Percentiles rank a stretch among this genome's conserved stretches.
Evolutionary conservation across 148 eudicot species (phyloP).

Genomic region (Amaranthus hypochondriacus): DNA sequence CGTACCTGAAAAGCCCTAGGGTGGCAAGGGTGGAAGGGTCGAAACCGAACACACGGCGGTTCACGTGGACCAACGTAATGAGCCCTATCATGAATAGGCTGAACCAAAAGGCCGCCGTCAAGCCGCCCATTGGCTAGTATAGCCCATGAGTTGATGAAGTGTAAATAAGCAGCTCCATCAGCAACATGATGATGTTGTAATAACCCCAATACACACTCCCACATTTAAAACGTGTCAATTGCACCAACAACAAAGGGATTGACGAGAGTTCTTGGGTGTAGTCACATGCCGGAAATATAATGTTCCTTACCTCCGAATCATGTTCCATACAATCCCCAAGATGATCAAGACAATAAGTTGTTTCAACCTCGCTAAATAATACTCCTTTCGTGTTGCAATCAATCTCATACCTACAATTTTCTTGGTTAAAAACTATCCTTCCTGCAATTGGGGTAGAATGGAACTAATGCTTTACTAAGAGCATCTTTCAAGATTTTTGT

Average conservation of each 20-base stretch:
- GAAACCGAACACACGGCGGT: not conserved
- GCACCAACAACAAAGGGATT: conserved; percentile 14
- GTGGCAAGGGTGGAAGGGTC: conserved; percentile 6
- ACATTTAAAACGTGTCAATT: conserved; percentile 15
- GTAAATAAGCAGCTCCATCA: conserved; percentile 7
- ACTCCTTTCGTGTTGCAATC: conserved; percentile 10
- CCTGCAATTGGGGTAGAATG: conserved; percentile 18
- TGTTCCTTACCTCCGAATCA: not conserved
- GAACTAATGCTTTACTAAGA: conserved; percentile 15
- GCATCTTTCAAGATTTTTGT: conserved; percentile 12
- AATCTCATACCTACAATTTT: not conserved
- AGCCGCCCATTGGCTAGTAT: not conserved
- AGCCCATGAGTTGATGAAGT: conserved; percentile 2
- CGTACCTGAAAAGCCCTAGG: no score
- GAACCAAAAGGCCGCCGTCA: not conserved
- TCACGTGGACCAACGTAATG: conserved; percentile 2
- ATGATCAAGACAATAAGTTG: not conserved
- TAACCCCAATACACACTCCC: conserved; percentile 17
- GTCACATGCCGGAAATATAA: conserved; percentile 17
- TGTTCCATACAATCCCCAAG: conserved; percentile 3
- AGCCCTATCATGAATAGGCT: conserved; percentile 1
- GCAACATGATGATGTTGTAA: conserved; percentile 13
- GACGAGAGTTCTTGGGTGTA: not conserved
- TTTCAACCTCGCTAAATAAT: conserved; percentile 15
- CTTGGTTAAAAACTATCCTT: not conserved